Evolutionary conservation across 352 stramenopile genomes (phyloP), one percentile per base, ranked within the genome.

Genomic region (Pythium vanterpoolii): DNA sequence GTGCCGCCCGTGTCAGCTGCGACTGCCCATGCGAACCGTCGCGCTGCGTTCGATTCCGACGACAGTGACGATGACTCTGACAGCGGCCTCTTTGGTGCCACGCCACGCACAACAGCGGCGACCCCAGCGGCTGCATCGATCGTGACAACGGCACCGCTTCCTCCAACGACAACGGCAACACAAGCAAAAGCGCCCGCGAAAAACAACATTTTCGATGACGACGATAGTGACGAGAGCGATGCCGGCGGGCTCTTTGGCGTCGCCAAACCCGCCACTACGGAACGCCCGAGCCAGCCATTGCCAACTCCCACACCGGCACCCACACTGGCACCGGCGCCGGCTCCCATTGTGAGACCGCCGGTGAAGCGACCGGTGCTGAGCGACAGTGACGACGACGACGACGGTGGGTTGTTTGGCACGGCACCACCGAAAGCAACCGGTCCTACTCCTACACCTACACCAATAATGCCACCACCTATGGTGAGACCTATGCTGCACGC

Each of bases 151-250:
- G 24, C 50, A 24, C 67, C n/a, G n/a, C n/a, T n/a, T n/a, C n/a
- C n/a, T n/a, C n/a, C 53, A 24, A 42, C 58, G 47, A 27, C 24
- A 5, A 23, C 52, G 23, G 64, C 45, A 34, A 26, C 50, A 31
- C 24, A 27, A 27, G 10, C 28, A 16, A 31, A 24, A 42, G 18
- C 36, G 21, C n/a, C 16, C 38, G 9, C 38, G 13, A 83, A 84
- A 53, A 69, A 58, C 16, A 73, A 76, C 1, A 59, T 91, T 19
- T 91, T 91, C 48, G 72, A 74, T 33, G 70, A 75, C 34, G 65
- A 73, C 30, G 72, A 82, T 40, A 83, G 73, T 26, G 73, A 86
- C 26, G 71, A 76, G 38, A 86, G 72, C 28, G 63, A 70, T 38
- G 63, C 51, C 26, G 64, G 55, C 39, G 62, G 52, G 30, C 46